Base-by-base conservation (phyloP, 1,284 basidiomycete species). In the Cutaneotrichosporon dermatis region DNA sequence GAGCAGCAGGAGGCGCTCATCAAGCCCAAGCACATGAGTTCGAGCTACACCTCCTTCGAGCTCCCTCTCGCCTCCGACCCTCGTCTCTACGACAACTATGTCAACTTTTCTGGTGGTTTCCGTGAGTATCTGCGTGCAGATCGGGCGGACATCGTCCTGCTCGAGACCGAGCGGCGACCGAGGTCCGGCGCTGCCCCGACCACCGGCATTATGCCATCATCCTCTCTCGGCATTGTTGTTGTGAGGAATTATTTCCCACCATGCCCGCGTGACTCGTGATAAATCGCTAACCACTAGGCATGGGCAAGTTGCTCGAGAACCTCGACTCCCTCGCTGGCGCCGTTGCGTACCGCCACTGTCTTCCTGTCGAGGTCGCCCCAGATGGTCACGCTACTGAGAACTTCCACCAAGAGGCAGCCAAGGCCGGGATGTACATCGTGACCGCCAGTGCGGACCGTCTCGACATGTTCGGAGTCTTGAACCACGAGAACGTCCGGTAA, bases 241-340 rank as follows among this genome's bases (percentile, higher is more conserved):
- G 25, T 25, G 25, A 25, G 25, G 25, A 25, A 25, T 25, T 25
- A 25, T 25, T 25, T 25, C 25, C 25, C 25, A 25, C 25, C 25
- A 25, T 25, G 25, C 25, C 25, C 25, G 25, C 25, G 25, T 25
- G 25, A 25, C 25, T 25, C 25, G 25, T 25, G 25, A 25, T 25
- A 25, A 25, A 25, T 16, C 3, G 53, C 58, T 62, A 37, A 60
- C 53, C 10, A 2, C 8, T n/a, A 74, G 75, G 77, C 12, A 78
- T 79, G 69, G 78, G 78, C 10, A 77, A 76, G 63, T 68, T 79
- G 1, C 69, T 78, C 33, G 78, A 79, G 61, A 72, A 90, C 70
- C 81, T 91, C 46, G 89, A 92, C 72, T 88, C 88, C 6, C 80
- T 91, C 13, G 89, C 89, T 2, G 89, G 89, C 10, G 88, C 87